phyloP scores from a whole-genome alignment of 1,284 basidiomycete species.

The Rhodotorula mucilaginosa region DNA sequence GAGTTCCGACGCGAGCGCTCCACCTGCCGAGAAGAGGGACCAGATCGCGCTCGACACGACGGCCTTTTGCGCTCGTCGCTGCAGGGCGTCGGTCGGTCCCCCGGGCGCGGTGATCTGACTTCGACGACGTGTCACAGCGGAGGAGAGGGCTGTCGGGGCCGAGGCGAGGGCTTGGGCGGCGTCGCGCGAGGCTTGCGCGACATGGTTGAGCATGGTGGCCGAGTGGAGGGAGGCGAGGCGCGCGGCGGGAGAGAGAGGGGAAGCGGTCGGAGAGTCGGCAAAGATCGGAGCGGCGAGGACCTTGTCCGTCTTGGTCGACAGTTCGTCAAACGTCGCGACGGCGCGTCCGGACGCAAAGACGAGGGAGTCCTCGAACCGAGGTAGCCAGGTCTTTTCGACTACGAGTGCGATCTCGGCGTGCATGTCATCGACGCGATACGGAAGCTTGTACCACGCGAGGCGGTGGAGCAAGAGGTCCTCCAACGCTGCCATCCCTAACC shows the following conservation, averaged over 20 bases:
- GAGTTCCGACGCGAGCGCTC: slow-evolving; percentile 14
- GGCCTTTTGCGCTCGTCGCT: slow-evolving; percentile 33
- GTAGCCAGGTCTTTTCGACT: slow-evolving; percentile 23
- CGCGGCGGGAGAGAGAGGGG: slow-evolving; percentile 5
- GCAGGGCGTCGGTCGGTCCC: slow-evolving; percentile 37
- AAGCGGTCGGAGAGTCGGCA: not conserved
- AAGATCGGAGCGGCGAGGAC: slow-evolving; percentile 12
- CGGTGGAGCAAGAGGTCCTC: slow-evolving; percentile 15
- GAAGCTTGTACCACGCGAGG: slow-evolving; percentile 36
- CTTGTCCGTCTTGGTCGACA: not conserved
- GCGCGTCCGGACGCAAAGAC: slow-evolving; percentile 12
- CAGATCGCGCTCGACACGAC: slow-evolving; percentile 3
- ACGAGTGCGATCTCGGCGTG: slow-evolving; percentile 28
- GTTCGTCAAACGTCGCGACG: not conserved
- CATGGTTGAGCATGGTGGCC: slow-evolving; percentile 14
- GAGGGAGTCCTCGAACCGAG: slow-evolving; percentile 14
- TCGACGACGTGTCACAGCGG: slow-evolving; percentile 28
- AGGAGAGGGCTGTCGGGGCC: slow-evolving; percentile 18
- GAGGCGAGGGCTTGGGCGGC: not conserved
- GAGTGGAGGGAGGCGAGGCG: slow-evolving; percentile 26
- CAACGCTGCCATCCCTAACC: slow-evolving; percentile 4
- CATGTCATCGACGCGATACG: slow-evolving; percentile 34
- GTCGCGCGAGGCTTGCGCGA: slow-evolving; percentile 14
- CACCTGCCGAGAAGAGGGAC: slow-evolving; percentile 7
- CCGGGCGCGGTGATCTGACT: slow-evolving; percentile 37